Evolutionary conservation across 176 grass and related monocot species (phyloP).

Genomic region (Saccharum spontaneum): DNA sequence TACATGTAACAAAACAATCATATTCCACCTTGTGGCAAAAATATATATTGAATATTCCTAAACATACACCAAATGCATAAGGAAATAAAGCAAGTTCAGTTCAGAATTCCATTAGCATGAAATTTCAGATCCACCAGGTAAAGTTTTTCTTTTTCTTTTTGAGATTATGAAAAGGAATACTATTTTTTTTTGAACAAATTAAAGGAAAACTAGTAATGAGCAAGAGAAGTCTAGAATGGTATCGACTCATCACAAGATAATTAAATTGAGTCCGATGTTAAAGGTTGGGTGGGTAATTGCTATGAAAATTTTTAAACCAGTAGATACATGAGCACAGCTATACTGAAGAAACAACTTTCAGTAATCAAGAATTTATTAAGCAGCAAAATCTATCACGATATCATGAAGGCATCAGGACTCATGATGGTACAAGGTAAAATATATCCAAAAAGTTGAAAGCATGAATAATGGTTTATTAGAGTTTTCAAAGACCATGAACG

Average conservation of each 20-base stretch:
- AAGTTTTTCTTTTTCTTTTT: not conserved
- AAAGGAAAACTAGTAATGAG: constrained; percentile 3
- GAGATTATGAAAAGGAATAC: not conserved
- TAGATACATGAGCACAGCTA: not conserved
- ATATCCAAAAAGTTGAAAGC: not conserved
- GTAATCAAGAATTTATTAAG: not conserved
- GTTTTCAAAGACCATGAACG: not conserved
- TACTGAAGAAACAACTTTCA: not conserved
- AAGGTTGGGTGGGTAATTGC: not conserved
- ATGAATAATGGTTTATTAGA: not conserved
- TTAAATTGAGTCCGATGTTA: not conserved
- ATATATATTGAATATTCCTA: not conserved
- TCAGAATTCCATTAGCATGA: not conserved
- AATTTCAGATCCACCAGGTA: not conserved
- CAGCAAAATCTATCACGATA: not conserved
- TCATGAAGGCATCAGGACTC: not conserved
- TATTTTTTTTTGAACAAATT: not conserved
- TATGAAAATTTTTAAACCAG: not conserved
- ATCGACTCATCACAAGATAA: not conserved
- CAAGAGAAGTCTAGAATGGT: not conserved
- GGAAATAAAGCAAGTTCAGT: not conserved
- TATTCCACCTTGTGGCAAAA: not conserved
- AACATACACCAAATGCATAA: not conserved
- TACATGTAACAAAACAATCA: constrained; percentile 6
- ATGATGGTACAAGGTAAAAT: not conserved